Conservation (phyloP, 306 rosid genomes). For the Ammopiptanthus mongolicus region DNA sequence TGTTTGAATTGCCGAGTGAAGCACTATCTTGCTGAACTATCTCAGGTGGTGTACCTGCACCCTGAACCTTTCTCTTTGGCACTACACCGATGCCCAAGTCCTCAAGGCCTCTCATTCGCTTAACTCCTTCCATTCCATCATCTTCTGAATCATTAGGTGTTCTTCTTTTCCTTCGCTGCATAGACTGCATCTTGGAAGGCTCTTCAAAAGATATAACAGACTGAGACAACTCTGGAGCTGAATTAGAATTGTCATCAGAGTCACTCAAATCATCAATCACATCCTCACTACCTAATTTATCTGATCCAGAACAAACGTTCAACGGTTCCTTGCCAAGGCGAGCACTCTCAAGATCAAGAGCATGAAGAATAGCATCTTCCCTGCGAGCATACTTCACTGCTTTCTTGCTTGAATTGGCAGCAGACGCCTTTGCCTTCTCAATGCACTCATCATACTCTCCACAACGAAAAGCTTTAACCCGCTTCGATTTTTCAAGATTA, state of each 20-base stretch:
- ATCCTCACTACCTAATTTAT: constrained; percentile 32
- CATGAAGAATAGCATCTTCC: constrained; percentile 87
- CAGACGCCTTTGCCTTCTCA: constrained; percentile 71
- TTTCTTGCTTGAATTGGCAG: constrained; percentile 52
- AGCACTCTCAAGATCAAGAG: constrained; percentile 69
- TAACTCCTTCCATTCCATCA: constrained; percentile 72
- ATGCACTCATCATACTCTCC: constrained; percentile 78
- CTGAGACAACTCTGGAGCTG: constrained; percentile 61
- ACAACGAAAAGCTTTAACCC: constrained; percentile 77
- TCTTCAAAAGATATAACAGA: constrained; percentile 69
- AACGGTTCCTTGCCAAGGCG: constrained; percentile 33
- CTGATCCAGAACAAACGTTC: constrained; percentile 24
- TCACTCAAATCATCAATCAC: constrained; percentile 36
- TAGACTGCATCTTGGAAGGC: constrained; percentile 51
- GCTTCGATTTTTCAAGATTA: constrained; percentile 78
- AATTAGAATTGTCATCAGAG: constrained; percentile 50
- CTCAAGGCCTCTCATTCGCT: constrained; percentile 76
- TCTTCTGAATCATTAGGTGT: constrained; percentile 84
- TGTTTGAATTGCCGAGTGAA: constrained; percentile 30
- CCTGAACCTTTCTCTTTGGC: constrained; percentile 40
- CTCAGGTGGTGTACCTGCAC: constrained; percentile 39
- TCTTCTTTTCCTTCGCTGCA: constrained; percentile 56
- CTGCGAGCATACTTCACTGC: constrained; percentile 76
- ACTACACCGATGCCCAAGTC: constrained; percentile 58
- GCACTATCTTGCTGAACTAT: constrained; percentile 45